Evolutionary conservation across 257 asterid species (phyloP).

Genomic region (Fraxinus cuspidata): DNA sequence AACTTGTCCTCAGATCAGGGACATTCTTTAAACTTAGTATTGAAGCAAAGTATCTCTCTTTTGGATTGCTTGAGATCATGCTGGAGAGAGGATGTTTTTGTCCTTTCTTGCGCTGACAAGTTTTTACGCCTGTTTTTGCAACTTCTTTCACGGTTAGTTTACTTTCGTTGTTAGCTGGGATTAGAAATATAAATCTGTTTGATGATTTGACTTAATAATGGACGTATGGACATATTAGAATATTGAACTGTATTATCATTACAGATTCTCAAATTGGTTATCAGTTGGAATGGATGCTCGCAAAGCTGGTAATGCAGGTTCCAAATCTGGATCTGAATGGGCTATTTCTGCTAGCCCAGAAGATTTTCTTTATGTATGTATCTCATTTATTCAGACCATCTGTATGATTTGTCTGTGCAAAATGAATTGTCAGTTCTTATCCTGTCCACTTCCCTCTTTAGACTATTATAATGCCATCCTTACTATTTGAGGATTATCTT

Average conservation of each 20-base stretch:
- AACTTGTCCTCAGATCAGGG: slow-evolving; percentile 43
- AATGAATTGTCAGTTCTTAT: slow-evolving; percentile 8
- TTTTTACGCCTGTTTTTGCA: slow-evolving; percentile 91
- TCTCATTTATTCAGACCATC: slow-evolving; percentile 21
- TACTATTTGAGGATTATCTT: slow-evolving; percentile 22
- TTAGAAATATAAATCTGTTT: not conserved
- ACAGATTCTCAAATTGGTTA: slow-evolving; percentile 86
- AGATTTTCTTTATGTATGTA: slow-evolving; percentile 74
- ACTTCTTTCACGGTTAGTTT: slow-evolving; percentile 82
- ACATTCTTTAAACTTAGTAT: slow-evolving; percentile 49
- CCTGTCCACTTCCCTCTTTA: slow-evolving; percentile 13
- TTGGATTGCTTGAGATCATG: slow-evolving; percentile 89
- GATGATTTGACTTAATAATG: slow-evolving; percentile 20
- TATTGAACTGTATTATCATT: slow-evolving; percentile 25
- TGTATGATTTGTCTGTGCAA: slow-evolving; percentile 18
- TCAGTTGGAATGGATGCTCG: slow-evolving; percentile 80
- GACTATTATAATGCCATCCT: not conserved
- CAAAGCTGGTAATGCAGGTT: slow-evolving; percentile 55
- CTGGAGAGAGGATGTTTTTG: slow-evolving; percentile 89
- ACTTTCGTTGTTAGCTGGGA: slow-evolving; percentile 17
- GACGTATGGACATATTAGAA: slow-evolving; percentile 21
- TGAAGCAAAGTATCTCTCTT: slow-evolving; percentile 80
- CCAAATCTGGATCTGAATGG: slow-evolving; percentile 77
- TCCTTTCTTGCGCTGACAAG: slow-evolving; percentile 89
- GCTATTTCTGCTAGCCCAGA: slow-evolving; percentile 83